phyloP scores from a whole-genome alignment of 2,329 filamentous ascomycete genomes.

The Stemphylium vesicarium region DNA sequence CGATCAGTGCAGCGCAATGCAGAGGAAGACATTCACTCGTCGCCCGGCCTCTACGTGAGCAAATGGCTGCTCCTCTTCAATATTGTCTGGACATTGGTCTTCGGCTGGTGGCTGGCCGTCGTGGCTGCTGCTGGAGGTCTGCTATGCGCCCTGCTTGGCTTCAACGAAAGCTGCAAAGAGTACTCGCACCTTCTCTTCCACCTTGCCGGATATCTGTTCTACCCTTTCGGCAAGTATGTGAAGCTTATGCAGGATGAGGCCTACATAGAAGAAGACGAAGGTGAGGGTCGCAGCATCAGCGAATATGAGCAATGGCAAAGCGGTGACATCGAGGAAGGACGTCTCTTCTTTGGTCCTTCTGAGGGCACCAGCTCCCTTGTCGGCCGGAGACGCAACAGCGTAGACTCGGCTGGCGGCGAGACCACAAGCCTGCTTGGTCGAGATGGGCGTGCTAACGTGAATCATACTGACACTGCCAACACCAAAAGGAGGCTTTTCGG shows the following conservation, averaged over 20 bases:
- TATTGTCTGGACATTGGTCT: constrained; percentile 84
- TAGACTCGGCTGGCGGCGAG: constrained; percentile 87
- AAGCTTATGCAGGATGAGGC: constrained; percentile 91
- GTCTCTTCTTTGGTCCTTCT: constrained; percentile 90
- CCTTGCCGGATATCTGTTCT: constrained; percentile 84
- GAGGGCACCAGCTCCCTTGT: constrained; percentile 75
- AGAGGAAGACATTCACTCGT: constrained; percentile 95
- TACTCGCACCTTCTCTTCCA: constrained; percentile 88
- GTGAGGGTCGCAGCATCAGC: constrained; percentile 94
- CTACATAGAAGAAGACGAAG: constrained; percentile 92
- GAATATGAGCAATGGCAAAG: constrained; percentile 99
- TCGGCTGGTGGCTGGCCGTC: constrained; percentile 94
- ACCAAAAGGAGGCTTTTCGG: constrained; percentile 89
- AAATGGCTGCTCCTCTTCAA: constrained; percentile 88
- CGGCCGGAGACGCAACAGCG: constrained; percentile 83
- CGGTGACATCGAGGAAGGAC: constrained; percentile 92
- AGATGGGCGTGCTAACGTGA: constrained; percentile 58
- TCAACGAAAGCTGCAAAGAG: constrained; percentile 76
- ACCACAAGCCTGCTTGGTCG: constrained; percentile 86
- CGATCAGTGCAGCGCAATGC: constrained; percentile 95
- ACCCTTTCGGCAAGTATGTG: constrained; percentile 96
- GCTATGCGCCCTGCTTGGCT: constrained; percentile 79
- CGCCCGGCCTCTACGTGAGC: constrained; percentile 85
- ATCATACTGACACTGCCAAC: constrained; percentile 47
- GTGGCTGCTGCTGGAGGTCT: constrained; percentile 76